A percentile compares a stretch with the other conserved stretches of the same genome.
These are phyloP conservation scores for Penicillium psychrosexuale DNA, from an alignment of 2,329 filamentous ascomycete species.

Conservation along the genomic window DNA sequence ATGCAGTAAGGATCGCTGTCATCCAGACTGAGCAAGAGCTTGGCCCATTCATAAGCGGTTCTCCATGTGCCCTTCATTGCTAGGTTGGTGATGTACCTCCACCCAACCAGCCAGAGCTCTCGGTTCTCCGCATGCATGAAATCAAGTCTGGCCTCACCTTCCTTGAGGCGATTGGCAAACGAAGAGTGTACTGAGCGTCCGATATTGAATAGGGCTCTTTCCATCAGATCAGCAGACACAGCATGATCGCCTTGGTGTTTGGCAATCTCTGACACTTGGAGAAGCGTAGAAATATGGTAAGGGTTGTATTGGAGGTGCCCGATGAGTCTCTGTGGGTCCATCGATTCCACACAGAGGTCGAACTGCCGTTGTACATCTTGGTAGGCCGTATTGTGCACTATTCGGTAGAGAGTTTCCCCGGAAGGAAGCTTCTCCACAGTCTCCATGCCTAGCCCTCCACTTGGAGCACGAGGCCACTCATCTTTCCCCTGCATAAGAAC, in stretches of 20 bases:
- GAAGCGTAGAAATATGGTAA: slow-evolving; percentile 89
- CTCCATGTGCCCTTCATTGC: slow-evolving; percentile 89
- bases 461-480: slow-evolving; percentile 75
- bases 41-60: slow-evolving; percentile 91
- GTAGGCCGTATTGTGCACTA: slow-evolving; percentile 72
- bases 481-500: slow-evolving; percentile 83
- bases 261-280: slow-evolving; percentile 88
- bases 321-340: slow-evolving; percentile 82
- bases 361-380: slow-evolving; percentile 73
- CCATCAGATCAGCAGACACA: slow-evolving; percentile 79
- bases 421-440: slow-evolving; percentile 54
- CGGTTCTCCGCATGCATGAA: slow-evolving; percentile 83
- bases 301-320: slow-evolving; percentile 70
- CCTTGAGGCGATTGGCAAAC: slow-evolving; percentile 71
- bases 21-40: slow-evolving; percentile 73
- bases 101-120: slow-evolving; percentile 86
- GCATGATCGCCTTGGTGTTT: slow-evolving; percentile 88
- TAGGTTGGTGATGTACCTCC: slow-evolving; percentile 82
- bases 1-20: slow-evolving; percentile 79
- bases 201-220: slow-evolving; percentile 88
- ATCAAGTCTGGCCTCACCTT: slow-evolving; percentile 75
- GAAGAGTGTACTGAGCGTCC: slow-evolving; percentile 82
- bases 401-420: slow-evolving; percentile 70
- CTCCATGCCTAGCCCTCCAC: slow-evolving; percentile 81
- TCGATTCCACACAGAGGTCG: slow-evolving; percentile 71